These are phyloP conservation scores for Gossypium rotundifolium DNA, from an alignment of 345 rosid genomes.

Conservation along the genomic window DNA sequence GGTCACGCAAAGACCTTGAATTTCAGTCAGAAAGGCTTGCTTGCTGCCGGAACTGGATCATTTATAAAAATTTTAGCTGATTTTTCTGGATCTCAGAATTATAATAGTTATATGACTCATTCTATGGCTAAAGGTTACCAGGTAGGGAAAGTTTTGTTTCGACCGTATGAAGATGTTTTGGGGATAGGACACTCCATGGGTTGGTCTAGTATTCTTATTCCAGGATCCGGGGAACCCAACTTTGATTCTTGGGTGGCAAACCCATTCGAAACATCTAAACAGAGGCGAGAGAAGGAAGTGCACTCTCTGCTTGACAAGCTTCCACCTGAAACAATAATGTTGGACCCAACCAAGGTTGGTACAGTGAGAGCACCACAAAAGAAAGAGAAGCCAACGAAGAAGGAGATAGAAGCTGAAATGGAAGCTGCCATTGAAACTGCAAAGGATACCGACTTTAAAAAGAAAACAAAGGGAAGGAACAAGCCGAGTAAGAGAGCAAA, in stretches of 20 bases:
- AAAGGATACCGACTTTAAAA: conserved; percentile 46
- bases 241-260: conserved; percentile 93
- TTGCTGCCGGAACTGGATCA: conserved; percentile 77
- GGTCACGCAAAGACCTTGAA: conserved; percentile 66
- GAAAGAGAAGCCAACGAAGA: conserved; percentile 55
- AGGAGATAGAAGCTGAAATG: conserved; percentile 55
- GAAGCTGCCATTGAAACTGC: conserved; percentile 61
- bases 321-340: conserved; percentile 83
- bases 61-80: conserved; percentile 52
- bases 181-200: conserved; percentile 91
- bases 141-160: conserved; percentile 57
- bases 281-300: conserved; percentile 84
- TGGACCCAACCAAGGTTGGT: conserved; percentile 86
- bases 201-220: conserved; percentile 82
- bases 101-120: conserved; percentile 72
- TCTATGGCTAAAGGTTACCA: conserved; percentile 85
- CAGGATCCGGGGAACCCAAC: conserved; percentile 95
- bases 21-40: conserved; percentile 90
- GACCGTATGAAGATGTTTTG: conserved; percentile 85
- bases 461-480: conserved; percentile 80
- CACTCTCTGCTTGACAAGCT: conserved; percentile 85
- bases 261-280: conserved; percentile 83
- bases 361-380: conserved; percentile 42
- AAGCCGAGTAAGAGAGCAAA: conserved; percentile 61
- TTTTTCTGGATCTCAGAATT: conserved; percentile 44